Percentiles rank a stretch among this genome's conserved stretches.
phyloP scores from a whole-genome alignment of 1,284 basidiomycete genomes.

The Ustilago trichophora region DNA sequence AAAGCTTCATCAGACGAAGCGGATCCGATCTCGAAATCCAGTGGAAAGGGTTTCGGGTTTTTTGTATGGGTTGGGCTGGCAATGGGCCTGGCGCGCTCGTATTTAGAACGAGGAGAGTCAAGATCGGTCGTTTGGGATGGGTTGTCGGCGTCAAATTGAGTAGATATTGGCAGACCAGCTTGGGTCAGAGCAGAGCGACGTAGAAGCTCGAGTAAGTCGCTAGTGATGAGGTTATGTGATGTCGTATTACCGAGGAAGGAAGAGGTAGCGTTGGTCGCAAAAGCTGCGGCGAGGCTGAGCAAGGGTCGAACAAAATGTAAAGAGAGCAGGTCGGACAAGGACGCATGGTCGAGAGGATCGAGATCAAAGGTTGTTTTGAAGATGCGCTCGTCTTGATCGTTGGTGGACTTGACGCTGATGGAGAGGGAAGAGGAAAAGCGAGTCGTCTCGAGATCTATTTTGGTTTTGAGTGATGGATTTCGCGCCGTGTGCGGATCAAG shows the following conservation, averaged over 20 bases:
- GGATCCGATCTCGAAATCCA: too few relatives aligned
- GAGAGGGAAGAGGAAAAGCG: conserved; percentile 30
- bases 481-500: conserved; percentile 6
- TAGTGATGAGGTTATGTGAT: neutral
- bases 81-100: too few relatives aligned
- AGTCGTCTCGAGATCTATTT: conserved; percentile 9
- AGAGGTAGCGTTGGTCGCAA: conserved; percentile 1
- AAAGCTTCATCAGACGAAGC: too few relatives aligned
- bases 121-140: too few relatives aligned
- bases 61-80: neutral
- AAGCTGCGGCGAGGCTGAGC: conserved; percentile 7
- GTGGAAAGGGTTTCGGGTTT: neutral
- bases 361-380: conserved; percentile 35
- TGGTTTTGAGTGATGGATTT: neutral
- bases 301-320: conserved; percentile 17
- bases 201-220: conserved; percentile 14
- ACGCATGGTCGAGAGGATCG: conserved; percentile 24
- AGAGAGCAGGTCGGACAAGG: conserved; percentile 11
- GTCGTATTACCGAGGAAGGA: neutral
- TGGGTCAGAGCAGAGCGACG: conserved; percentile 14
- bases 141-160: too few relatives aligned
- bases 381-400: neutral
- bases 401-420: conserved; percentile 9
- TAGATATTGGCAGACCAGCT: neutral
- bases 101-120: neutral